phyloP scores from a whole-genome alignment of 2,329 filamentous ascomycete genomes.

The Fusarium beomiforme region DNA sequence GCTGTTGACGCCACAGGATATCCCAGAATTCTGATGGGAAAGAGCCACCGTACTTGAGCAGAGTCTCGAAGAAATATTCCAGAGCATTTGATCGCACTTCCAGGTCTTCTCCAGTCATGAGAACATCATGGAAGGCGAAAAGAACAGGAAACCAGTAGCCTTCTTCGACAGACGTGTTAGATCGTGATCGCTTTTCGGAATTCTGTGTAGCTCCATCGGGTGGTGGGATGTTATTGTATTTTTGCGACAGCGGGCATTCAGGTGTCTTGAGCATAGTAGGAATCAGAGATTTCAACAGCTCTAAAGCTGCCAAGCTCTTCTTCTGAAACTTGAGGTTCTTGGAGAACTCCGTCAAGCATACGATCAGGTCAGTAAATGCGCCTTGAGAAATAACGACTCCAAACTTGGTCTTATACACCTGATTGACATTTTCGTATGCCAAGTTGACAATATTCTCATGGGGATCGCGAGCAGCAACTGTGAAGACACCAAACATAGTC shows the following conservation, averaged over 20 bases:
- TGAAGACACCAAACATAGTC: slow-evolving; percentile 99
- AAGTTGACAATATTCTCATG: slow-evolving; percentile 97
- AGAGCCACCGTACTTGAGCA: slow-evolving; percentile 88
- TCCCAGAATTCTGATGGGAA: slow-evolving; percentile 98
- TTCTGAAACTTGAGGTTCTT: slow-evolving; percentile 99
- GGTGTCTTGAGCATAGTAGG: slow-evolving; percentile 95
- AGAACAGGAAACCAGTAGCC: slow-evolving; percentile 99
- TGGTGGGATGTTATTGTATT: slow-evolving; percentile 54
- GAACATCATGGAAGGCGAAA: slow-evolving; percentile 97
- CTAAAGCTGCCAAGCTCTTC: slow-evolving; percentile 95
- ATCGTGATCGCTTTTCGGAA: slow-evolving; percentile 66
- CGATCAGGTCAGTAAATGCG: slow-evolving; percentile 94
- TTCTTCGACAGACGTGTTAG: slow-evolving; percentile 89
- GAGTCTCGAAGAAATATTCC: slow-evolving; percentile 95
- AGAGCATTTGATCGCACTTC: slow-evolving; percentile 92
- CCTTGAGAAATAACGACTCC: slow-evolving; percentile 96
- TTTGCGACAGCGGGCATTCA: slow-evolving; percentile 88
- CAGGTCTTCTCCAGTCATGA: slow-evolving; percentile 99
- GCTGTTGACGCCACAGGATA: slow-evolving; percentile 93
- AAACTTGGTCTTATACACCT: slow-evolving; percentile 95
- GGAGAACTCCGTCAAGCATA: slow-evolving; percentile 97
- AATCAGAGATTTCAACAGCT: slow-evolving; percentile 92
- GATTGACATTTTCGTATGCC: slow-evolving; percentile 94
- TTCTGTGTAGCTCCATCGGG: slow-evolving; percentile 56
- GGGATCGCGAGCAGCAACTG: slow-evolving; percentile 90